These are phyloP conservation scores for Neopestalotiopsis sp. DNA, from an alignment of 2,329 filamentous ascomycete genomes.

Conservation along the genomic window DNA sequence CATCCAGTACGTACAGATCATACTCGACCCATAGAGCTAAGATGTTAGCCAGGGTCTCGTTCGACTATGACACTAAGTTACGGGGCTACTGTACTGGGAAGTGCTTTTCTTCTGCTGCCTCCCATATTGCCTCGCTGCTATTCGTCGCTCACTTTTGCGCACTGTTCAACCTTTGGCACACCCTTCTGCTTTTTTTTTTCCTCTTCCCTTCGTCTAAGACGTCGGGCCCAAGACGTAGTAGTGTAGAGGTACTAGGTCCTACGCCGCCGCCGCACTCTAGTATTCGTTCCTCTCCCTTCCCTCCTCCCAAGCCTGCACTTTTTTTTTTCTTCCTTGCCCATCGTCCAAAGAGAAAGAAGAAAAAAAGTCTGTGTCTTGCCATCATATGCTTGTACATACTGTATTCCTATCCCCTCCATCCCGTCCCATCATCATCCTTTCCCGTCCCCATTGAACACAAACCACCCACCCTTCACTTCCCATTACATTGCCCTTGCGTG, in stretches of 20 bases:
- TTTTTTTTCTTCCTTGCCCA: not conserved
- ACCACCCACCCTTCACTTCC: not conserved
- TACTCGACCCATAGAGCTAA: not conserved
- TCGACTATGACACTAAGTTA: slow-evolving; percentile 6
- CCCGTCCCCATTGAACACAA: not conserved
- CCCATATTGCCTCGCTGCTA: slow-evolving; percentile 16
- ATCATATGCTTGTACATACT: not conserved
- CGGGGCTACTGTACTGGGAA: slow-evolving; percentile 11
- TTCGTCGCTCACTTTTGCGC: slow-evolving; percentile 19
- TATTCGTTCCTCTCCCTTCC: not conserved
- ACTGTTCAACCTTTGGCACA: slow-evolving; percentile 9
- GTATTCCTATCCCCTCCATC: slow-evolving; percentile 10
- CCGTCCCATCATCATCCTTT: slow-evolving; percentile 1
- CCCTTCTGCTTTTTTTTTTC: not conserved
- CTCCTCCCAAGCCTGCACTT: not conserved
- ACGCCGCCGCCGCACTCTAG: slow-evolving; percentile 2
- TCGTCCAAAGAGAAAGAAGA: no score
- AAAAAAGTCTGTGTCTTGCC: not conserved
- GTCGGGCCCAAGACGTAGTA: not conserved
- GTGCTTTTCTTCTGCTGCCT: slow-evolving; percentile 14
- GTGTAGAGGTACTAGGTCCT: not conserved
- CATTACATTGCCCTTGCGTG: slow-evolving; percentile 9
- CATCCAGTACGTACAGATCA: not conserved
- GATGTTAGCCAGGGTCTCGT: slow-evolving; percentile 14
- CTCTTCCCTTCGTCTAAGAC: not conserved